Evolutionary conservation across 2,329 filamentous ascomycete genomes (phyloP), one percentile per base, ranked within the genome.

Genomic region (Meredithiella fracta): DNA sequence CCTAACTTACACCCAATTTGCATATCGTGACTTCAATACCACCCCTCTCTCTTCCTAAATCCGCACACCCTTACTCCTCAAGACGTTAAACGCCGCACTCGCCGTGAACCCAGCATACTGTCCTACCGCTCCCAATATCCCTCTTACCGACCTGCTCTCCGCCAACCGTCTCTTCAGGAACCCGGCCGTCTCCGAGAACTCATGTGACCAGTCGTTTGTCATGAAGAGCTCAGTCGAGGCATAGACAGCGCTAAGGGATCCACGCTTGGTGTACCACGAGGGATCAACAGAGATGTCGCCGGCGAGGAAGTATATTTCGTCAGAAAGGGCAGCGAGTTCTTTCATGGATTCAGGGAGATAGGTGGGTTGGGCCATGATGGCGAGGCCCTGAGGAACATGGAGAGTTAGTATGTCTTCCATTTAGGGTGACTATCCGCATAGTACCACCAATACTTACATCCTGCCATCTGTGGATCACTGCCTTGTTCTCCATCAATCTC

Each of bases 281-380:
- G 80, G 78, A 67, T 97, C 90, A 59, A 96, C 86, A 22, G 82
- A 78, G 22, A 71, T 74, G 67, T 97, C 92, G 53, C 88, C 87
- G 0, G 91, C 80, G 3, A 95, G 78, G 64, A 85, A 89, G 76
- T 85, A 86, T 53, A 98, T 94, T 67, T 98, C 92, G 67, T 96
- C 91, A n/a, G 85, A 78, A 3, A 98, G 79, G 52, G 78, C 73
- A 44, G 85, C 82, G 3, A 98, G 78, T 70, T 97, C 92, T 47
- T 76, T 76, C 2, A 96, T 66, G 0, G 89, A 90, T 7, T 79
- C 70, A 0, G 87, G 79, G 34, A 94, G 76, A 67, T 91, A 85
- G 59, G 76, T 79, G 0, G 88, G 86, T 58, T 94, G 82, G 3
- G 89, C 88, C 86, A 96, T 95, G 60, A 94, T 73, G 3, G 87